These are phyloP conservation scores for Monosporascus ibericus DNA, from an alignment of 2,329 filamentous ascomycete genomes.

Conservation along the genomic window DNA sequence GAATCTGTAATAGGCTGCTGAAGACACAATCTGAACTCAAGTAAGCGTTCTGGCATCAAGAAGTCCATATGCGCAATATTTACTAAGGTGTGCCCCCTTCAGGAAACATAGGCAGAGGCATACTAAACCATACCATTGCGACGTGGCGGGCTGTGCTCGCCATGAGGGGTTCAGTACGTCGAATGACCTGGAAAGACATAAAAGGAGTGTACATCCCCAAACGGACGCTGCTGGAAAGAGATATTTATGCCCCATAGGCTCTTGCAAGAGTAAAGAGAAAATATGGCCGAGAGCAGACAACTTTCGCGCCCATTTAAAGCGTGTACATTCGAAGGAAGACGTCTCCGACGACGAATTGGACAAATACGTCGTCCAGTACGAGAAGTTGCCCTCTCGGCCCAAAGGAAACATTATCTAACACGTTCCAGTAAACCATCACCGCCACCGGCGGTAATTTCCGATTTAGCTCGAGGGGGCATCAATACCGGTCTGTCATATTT, in stretches of 20 bases:
- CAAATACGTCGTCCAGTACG: slow-evolving; percentile 25
- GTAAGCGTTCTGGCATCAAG: slow-evolving; percentile 29
- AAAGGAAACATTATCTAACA: slow-evolving; percentile 9
- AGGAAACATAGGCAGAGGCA: slow-evolving; percentile 75
- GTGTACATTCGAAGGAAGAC: slow-evolving; percentile 51
- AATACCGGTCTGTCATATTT: slow-evolving; percentile 3
- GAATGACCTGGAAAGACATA: slow-evolving; percentile 80
- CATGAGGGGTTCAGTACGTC: slow-evolving; percentile 66
- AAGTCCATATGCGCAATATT: neutral
- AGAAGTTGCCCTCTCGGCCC: neutral
- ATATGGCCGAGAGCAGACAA: slow-evolving; percentile 80
- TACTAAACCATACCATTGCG: slow-evolving; percentile 59
- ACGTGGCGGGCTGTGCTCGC: slow-evolving; percentile 48
- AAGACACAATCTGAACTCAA: slow-evolving; percentile 51
- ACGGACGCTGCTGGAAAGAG: slow-evolving; percentile 40
- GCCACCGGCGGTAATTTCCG: slow-evolving; percentile 5
- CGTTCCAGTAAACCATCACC: slow-evolving; percentile 2
- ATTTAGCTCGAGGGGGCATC: slow-evolving; percentile 4
- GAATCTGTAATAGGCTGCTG: slow-evolving; percentile 32
- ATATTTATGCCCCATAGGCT: slow-evolving; percentile 53
- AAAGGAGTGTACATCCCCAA: slow-evolving; percentile 60
- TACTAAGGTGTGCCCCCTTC: slow-evolving; percentile 13
- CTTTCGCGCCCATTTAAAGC: slow-evolving; percentile 70
- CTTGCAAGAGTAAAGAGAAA: slow-evolving; percentile 58
- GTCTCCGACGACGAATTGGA: slow-evolving; percentile 32